These are phyloP conservation scores for Parmelia sp. DNA, from an alignment of 495 filamentous ascomycete genomes.

Conservation along the genomic window DNA sequence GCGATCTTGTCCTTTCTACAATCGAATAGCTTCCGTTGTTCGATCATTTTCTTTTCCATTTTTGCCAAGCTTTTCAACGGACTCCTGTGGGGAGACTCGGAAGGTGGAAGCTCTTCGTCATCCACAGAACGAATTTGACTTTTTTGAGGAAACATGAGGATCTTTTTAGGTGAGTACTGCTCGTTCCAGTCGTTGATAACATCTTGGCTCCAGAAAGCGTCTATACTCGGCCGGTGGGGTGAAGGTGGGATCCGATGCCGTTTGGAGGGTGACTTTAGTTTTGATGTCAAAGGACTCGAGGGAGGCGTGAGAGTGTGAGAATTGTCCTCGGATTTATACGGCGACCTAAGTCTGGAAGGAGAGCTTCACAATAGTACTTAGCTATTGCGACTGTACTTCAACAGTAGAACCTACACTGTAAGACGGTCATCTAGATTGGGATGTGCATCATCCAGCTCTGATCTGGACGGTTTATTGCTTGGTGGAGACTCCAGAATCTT, in stretches of 20 bases:
- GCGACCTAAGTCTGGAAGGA: constrained; percentile 19
- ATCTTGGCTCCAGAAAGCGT: constrained; percentile 76
- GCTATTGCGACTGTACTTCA: neutral
- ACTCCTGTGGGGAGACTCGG: constrained; percentile 19
- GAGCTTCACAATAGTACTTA: constrained; percentile 14
- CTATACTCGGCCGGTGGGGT: constrained; percentile 59
- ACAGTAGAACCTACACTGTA: constrained; percentile 15
- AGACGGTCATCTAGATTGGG: constrained; percentile 6
- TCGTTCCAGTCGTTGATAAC: constrained; percentile 78
- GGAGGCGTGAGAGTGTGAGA: constrained; percentile 34
- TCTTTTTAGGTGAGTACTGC: constrained; percentile 62
- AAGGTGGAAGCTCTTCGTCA: constrained; percentile 25
- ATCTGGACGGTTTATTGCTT: neutral
- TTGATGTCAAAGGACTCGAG: constrained; percentile 38
- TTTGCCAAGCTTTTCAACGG: constrained; percentile 38
- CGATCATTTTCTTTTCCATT: constrained; percentile 37
- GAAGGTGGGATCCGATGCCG: constrained; percentile 46
- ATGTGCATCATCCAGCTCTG: neutral
- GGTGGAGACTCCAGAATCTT: neutral
- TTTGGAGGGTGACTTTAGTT: constrained; percentile 49
- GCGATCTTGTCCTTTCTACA: constrained; percentile 60
- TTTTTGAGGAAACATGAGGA: constrained; percentile 27
- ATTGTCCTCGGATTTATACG: constrained; percentile 12
- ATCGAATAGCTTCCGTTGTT: constrained; percentile 59
- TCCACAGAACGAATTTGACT: constrained; percentile 34